phyloP scores from a whole-genome alignment of 2,329 filamentous ascomycete genomes.

The Mycogone perniciosa region DNA sequence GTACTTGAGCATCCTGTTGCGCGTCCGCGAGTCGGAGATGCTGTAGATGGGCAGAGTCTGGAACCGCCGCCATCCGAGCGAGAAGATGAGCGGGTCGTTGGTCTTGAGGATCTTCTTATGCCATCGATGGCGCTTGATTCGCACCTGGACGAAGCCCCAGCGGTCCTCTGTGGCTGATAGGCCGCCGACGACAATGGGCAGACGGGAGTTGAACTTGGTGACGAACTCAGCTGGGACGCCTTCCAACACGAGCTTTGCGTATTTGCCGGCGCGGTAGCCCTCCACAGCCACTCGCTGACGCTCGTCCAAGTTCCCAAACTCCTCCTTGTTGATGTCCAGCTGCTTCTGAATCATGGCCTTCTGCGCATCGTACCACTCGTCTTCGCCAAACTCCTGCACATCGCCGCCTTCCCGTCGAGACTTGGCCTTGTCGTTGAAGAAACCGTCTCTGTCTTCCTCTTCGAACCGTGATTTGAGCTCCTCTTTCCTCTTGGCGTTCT shows the following conservation, averaged over 20 bases:
- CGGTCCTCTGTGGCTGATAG: constrained; percentile 88
- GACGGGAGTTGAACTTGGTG: constrained; percentile 69
- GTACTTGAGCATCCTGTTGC: constrained; percentile 98
- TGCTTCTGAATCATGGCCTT: constrained; percentile 95
- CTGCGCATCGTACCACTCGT: constrained; percentile 97
- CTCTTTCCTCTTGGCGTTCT: constrained; percentile 87
- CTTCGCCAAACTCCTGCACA: constrained; percentile 83
- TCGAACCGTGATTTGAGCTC: constrained; percentile 93
- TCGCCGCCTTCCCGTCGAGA: constrained; percentile 63
- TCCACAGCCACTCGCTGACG: constrained; percentile 77
- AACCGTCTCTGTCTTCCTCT: constrained; percentile 95
- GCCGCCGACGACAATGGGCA: constrained; percentile 85
- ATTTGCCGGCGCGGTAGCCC: constrained; percentile 86
- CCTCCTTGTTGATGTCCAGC: constrained; percentile 90
- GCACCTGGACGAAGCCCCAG: constrained; percentile 89
- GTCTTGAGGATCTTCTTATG: constrained; percentile 99
- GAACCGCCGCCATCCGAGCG: constrained; percentile 91
- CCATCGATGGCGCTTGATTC: constrained; percentile 97
- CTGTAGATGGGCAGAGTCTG: constrained; percentile 90
- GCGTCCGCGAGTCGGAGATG: constrained; percentile 85
- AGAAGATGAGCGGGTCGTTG: constrained; percentile 95
- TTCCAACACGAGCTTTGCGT: constrained; percentile 84
- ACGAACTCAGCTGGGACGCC: constrained; percentile 89
- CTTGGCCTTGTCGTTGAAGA: constrained; percentile 80
- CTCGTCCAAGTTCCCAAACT: constrained; percentile 84